Percentiles rank a stretch among this genome's conserved stretches.
phyloP scores from a whole-genome alignment of 2,329 filamentous ascomycete genomes.

The Aspergillus neoniger region DNA sequence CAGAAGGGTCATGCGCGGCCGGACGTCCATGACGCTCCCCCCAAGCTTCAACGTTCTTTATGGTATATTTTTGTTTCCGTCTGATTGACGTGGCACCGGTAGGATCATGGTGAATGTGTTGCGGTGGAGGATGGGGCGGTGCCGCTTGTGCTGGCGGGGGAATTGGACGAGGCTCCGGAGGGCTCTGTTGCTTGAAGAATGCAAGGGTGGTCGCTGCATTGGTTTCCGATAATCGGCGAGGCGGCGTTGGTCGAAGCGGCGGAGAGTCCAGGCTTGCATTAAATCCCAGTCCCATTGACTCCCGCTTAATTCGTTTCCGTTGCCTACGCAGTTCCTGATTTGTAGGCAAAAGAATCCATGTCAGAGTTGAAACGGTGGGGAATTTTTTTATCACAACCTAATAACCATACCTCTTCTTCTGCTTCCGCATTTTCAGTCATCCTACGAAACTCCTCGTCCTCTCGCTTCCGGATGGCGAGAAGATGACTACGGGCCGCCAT shows the following conservation, averaged over 20 bases:
- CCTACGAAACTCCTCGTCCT: slow-evolving; percentile 44
- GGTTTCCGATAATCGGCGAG: slow-evolving; percentile 43
- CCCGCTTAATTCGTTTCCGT: slow-evolving; percentile 42
- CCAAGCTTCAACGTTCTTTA: slow-evolving; percentile 46
- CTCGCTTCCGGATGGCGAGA: slow-evolving; percentile 41
- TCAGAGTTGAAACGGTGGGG: slow-evolving; percentile 2
- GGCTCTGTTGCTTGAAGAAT: slow-evolving; percentile 46
- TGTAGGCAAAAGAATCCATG: slow-evolving; percentile 3
- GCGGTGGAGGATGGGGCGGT: slow-evolving; percentile 23
- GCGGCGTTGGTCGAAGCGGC: slow-evolving; percentile 39
- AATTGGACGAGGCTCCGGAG: slow-evolving; percentile 38
- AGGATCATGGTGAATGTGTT: slow-evolving; percentile 32
- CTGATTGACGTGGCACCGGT: slow-evolving; percentile 33
- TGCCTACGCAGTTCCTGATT: slow-evolving; percentile 41
- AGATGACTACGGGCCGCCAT: slow-evolving; percentile 41
- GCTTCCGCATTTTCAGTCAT: slow-evolving; percentile 43
- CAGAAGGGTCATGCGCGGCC: slow-evolving; percentile 42
- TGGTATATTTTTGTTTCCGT: slow-evolving; percentile 46
- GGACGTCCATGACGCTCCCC: slow-evolving; percentile 45
- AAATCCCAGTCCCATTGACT: slow-evolving; percentile 43
- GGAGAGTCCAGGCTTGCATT: slow-evolving; percentile 40
- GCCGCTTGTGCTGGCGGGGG: slow-evolving; percentile 30
- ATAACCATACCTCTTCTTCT: slow-evolving; percentile 42
- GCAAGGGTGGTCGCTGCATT: slow-evolving; percentile 44
- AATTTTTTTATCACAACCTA: neutral